Evolutionary conservation across 495 filamentous ascomycete genomes (phyloP).

Genomic region (Podospora pseudoanserina): DNA sequence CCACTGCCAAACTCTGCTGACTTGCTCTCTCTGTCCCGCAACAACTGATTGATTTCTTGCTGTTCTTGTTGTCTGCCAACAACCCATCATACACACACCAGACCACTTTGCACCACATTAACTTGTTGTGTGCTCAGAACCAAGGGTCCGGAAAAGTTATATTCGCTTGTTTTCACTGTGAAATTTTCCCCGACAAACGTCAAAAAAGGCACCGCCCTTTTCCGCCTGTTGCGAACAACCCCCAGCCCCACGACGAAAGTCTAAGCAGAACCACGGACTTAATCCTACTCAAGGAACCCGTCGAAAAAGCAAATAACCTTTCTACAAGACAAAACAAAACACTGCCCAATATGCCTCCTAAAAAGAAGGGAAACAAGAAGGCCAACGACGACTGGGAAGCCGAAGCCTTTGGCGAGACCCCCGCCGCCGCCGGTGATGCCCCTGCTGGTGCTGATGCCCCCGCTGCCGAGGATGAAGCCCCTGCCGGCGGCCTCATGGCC

Average conservation of each 20-base stretch:
- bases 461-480: constrained; percentile 51
- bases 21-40: background rate
- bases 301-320: no score
- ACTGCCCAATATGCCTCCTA: constrained; percentile 68
- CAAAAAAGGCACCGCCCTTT: background rate
- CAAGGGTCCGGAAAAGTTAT: background rate
- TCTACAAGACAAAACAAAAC: background rate
- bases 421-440: constrained; percentile 34
- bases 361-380: constrained; percentile 93
- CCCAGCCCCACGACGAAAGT: no score
- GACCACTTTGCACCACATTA: background rate
- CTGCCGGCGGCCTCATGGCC: constrained; percentile 71
- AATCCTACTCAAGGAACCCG: no score
- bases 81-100: no score
- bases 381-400: constrained; percentile 92
- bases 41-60: no score
- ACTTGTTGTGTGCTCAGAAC: background rate
- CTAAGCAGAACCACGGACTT: no score
- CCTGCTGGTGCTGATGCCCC: constrained; percentile 33
- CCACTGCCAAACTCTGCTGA: background rate
- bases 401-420: constrained; percentile 75
- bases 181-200: background rate
- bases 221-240: no score
- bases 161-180: background rate
- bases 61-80: background rate